Percentiles rank a stretch among this genome's conserved stretches.
Conservation (phyloP, 306 rosid genomes). For the Phaseolus lunatus region DNA sequence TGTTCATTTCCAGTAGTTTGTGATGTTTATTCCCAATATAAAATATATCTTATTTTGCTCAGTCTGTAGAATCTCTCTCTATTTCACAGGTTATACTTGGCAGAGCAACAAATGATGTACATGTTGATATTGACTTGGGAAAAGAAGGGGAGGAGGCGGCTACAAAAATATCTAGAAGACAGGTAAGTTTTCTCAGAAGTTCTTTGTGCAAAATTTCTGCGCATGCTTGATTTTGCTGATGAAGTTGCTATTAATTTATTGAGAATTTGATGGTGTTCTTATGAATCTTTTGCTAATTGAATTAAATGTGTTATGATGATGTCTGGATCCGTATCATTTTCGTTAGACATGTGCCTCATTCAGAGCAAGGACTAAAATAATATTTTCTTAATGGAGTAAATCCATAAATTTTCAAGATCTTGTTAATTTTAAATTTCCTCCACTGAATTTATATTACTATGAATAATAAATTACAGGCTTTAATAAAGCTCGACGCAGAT, state of each 20-base stretch:
- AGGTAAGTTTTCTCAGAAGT: constrained; percentile 62
- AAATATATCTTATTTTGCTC: constrained; percentile 38
- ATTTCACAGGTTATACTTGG: constrained; percentile 78
- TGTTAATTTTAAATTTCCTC: constrained; percentile 27
- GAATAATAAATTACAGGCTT: constrained; percentile 58
- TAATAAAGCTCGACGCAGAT: constrained; percentile 74
- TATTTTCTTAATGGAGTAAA: constrained; percentile 15
- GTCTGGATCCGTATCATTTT: constrained; percentile 16
- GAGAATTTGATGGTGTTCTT: constrained; percentile 34
- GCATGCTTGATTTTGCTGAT: constrained; percentile 41
- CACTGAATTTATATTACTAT: constrained; percentile 26
- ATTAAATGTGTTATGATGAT: constrained; percentile 19
- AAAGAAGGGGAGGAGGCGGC: constrained; percentile 67
- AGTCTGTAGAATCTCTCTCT: constrained; percentile 41
- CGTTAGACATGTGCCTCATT: constrained; percentile 20
- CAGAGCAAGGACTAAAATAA: constrained; percentile 21
- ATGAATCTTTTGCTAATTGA: constrained; percentile 17
- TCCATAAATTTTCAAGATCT: constrained; percentile 13
- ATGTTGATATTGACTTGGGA: constrained; percentile 85
- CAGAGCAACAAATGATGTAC: constrained; percentile 67
- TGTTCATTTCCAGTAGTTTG: constrained; percentile 26
- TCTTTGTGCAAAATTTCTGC: constrained; percentile 19
- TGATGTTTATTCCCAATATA: constrained; percentile 40
- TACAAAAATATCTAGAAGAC: constrained; percentile 81
- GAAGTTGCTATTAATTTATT: background rate